Base-by-base conservation (phyloP, 2,329 filamentous ascomycete species). In the Sclerotinia subarctica region DNA sequence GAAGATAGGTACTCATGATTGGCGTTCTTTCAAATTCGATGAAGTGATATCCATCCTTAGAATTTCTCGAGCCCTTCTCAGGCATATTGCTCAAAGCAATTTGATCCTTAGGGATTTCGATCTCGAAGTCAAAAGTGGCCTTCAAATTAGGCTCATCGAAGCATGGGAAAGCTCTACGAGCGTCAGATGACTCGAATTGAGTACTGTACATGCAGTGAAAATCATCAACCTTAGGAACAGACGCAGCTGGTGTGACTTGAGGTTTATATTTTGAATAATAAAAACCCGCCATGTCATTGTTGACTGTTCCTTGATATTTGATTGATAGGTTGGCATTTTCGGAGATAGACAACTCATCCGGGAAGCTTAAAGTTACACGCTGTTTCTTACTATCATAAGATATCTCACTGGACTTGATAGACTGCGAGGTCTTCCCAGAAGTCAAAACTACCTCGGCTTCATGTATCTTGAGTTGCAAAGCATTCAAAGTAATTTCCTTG, bases 101-200 rank as follows among this genome's bases (percentile, higher is more conserved):
- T 79, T 95, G 90, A 73, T 94, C 92, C 58, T 90, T 89, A 21
- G 95, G 94, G 58, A 97, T 86, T 81, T 98, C 94, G 71, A 99
- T 90, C 76, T 93, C 86, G 69, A 99, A 91, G 79, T 97, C 94
- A 77, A 97, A 98, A 2, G 93, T 94, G 15, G 95, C 93, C 82
- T 99, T 99, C 72, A 98, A 85, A 76, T 96, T 97, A 53, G 95
- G 95, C 82, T 99, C 95, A 77, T 99, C 95, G 77, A 98, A 98
- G 82, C 95, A 99, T 59, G 95, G 95, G 81, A 99, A 97, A 11
- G 95, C 94, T 73, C 94, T 86, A 72, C 95, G 90, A 70, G 95
- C 95, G 80, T 99, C 95, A 76, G 93, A 97, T 57, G 94, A 90
- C 83, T 99, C 95, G 77, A 99, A 99, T 78, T 99, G 95, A 60